Evolutionary conservation across 169 alveolate genomes (phyloP).

Genomic region (Eimeria zaria): DNA sequence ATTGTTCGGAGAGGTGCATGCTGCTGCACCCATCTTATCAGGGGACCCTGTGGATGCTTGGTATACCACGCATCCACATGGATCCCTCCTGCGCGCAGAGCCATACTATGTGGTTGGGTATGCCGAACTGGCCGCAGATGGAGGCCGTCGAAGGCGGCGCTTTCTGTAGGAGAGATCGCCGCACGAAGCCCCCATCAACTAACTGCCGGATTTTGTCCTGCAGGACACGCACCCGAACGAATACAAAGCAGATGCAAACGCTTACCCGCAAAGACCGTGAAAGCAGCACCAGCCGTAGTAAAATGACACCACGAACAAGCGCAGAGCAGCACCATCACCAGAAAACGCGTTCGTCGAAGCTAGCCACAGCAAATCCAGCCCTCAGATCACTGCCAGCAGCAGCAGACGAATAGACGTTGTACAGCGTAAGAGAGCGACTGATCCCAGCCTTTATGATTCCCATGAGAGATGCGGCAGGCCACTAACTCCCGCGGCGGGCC

Average conservation of each 20-base stretch:
- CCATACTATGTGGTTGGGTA: conserved; percentile 32
- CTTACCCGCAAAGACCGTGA: not conserved
- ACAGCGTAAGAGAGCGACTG: conserved; percentile 11
- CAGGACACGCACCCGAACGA: not conserved
- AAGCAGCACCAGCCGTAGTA: not conserved
- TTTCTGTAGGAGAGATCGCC: conserved; percentile 42
- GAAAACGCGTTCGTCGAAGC: not conserved
- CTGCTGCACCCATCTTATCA: not conserved
- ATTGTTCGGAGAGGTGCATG: not conserved
- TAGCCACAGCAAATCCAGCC: not conserved
- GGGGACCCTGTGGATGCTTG: not conserved
- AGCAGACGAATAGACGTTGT: not conserved
- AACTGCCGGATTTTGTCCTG: not conserved
- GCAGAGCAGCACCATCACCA: conserved; percentile 32
- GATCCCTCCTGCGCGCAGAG: not conserved
- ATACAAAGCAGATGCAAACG: not conserved
- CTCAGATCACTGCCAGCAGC: not conserved
- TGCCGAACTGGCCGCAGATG: conserved; percentile 40
- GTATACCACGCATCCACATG: no score
- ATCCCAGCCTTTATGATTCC: conserved; percentile 15
- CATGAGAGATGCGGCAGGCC: conserved; percentile 8
- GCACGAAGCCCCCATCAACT: conserved; percentile 32
- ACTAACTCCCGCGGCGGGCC: conserved; percentile 22
- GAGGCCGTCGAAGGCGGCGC: conserved; percentile 51
- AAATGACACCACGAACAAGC: not conserved